These are phyloP conservation scores for Ascochyta fabae DNA, from an alignment of 2,329 filamentous ascomycete species.

Conservation along the genomic window DNA sequence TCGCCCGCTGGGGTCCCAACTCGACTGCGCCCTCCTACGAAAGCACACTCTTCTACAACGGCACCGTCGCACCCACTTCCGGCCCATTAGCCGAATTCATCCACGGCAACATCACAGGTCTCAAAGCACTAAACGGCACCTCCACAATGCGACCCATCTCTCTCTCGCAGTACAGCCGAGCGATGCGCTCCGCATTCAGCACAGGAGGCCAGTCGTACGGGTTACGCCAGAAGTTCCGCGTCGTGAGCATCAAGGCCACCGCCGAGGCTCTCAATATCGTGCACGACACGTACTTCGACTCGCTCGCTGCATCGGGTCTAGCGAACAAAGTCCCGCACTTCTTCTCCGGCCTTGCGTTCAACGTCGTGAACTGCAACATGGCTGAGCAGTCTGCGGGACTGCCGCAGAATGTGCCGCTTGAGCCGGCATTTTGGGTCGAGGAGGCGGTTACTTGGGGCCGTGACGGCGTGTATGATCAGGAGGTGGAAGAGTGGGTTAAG, in stretches of 20 bases:
- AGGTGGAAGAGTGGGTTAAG: slow-evolving; percentile 41
- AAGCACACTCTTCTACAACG: slow-evolving; percentile 28
- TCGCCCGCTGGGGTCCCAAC: slow-evolving; percentile 22
- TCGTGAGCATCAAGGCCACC: slow-evolving; percentile 20
- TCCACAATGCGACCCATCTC: slow-evolving; percentile 19
- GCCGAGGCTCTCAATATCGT: slow-evolving; percentile 20
- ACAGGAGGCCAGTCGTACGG: slow-evolving; percentile 20
- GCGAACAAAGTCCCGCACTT: slow-evolving; percentile 20
- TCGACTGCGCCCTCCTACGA: slow-evolving; percentile 24
- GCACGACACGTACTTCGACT: slow-evolving; percentile 25
- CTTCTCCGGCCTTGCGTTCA: slow-evolving; percentile 27
- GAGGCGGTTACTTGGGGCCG: slow-evolving; percentile 22
- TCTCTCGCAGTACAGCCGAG: slow-evolving; percentile 16
- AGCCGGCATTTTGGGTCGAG: slow-evolving; percentile 29
- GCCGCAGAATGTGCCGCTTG: slow-evolving; percentile 17
- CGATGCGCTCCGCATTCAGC: slow-evolving; percentile 20
- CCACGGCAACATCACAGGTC: slow-evolving; percentile 11
- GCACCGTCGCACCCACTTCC: slow-evolving; percentile 17
- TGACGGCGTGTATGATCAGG: slow-evolving; percentile 15
- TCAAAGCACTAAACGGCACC: slow-evolving; percentile 18
- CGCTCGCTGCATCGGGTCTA: slow-evolving; percentile 9
- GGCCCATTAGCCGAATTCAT: slow-evolving; percentile 19
- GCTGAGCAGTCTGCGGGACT: slow-evolving; percentile 11
- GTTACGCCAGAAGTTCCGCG: slow-evolving; percentile 25
- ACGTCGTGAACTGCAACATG: slow-evolving; percentile 20